A percentile compares a stretch with the other conserved stretches of the same genome.
Evolutionary conservation across 1,284 basidiomycete genomes (phyloP).

Genomic region (Melampsora americana): DNA sequence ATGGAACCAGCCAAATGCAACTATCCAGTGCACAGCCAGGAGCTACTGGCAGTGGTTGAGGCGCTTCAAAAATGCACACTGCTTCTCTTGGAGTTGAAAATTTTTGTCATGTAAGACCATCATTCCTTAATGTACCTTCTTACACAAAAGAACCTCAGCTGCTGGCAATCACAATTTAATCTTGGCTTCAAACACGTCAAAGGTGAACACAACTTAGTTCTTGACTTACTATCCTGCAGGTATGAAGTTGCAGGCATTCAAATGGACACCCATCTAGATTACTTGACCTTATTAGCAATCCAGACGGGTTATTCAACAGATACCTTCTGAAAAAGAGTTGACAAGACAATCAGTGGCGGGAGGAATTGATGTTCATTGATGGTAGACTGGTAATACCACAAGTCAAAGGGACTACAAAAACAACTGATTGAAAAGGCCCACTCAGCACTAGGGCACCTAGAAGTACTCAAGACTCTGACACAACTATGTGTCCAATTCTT

Average conservation of each 20-base stretch:
- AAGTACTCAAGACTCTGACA: slow-evolving; percentile 55
- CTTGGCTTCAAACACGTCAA: slow-evolving; percentile 52
- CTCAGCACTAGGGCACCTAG: slow-evolving; percentile 55
- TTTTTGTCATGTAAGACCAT: too few relatives aligned
- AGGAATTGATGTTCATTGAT: slow-evolving; percentile 53
- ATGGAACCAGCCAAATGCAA: slow-evolving; percentile 43
- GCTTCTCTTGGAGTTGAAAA: background rate
- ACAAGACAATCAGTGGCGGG: background rate
- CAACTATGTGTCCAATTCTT: slow-evolving; percentile 53
- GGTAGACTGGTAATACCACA: slow-evolving; percentile 53
- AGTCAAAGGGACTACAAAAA: slow-evolving; percentile 46
- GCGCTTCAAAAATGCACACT: background rate
- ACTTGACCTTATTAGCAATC: too few relatives aligned
- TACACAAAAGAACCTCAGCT: background rate
- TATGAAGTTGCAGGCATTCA: slow-evolving; percentile 7
- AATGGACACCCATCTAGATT: background rate
- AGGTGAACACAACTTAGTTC: slow-evolving; percentile 55
- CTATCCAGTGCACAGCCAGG: too few relatives aligned
- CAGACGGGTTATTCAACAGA: too few relatives aligned
- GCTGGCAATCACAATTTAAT: background rate
- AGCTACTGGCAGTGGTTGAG: background rate
- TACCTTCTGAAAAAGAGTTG: too few relatives aligned
- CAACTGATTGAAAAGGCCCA: slow-evolving; percentile 51
- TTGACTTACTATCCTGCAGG: slow-evolving; percentile 54
- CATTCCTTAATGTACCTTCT: background rate